phyloP scores from a whole-genome alignment of 2,329 filamentous ascomycete genomes.

The Clonostachys chloroleuca region DNA sequence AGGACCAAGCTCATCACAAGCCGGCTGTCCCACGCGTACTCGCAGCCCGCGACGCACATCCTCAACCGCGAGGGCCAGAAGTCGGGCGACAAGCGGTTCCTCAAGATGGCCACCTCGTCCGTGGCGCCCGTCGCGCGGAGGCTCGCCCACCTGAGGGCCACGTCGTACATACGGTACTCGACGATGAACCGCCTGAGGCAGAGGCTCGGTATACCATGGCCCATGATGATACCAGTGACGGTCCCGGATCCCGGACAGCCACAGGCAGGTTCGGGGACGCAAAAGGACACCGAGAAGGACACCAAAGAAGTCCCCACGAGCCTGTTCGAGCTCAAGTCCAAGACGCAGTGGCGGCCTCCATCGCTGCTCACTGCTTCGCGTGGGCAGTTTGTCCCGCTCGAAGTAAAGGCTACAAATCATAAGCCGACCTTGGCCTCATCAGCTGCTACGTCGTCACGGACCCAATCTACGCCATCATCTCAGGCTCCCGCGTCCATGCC shows the following conservation, averaged over 20 bases:
- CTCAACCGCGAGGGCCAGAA: constrained; percentile 51
- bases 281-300: no score
- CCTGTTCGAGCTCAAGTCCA: constrained; percentile 17
- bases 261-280: no score
- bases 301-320: not conserved
- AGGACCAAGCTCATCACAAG: constrained; percentile 63
- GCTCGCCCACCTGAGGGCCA: constrained; percentile 36
- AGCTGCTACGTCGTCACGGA: no score
- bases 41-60: constrained; percentile 65
- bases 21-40: constrained; percentile 65
- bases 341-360: no score
- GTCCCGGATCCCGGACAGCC: no score
- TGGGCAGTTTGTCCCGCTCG: no score
- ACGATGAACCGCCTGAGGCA: constrained; percentile 58
- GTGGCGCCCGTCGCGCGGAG: constrained; percentile 21
- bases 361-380: no score
- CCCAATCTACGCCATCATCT: no score
- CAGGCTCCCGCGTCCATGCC: no score
- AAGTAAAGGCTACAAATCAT: no score
- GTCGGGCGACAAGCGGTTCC: constrained; percentile 39
- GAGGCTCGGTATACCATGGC: constrained; percentile 22
- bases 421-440: no score
- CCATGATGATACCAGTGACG: no score
- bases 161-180: constrained; percentile 58
- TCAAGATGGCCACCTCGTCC: constrained; percentile 37